Evolutionary conservation across 2,329 filamentous ascomycete genomes (phyloP).

Genomic region (Aspergillus proliferans): DNA sequence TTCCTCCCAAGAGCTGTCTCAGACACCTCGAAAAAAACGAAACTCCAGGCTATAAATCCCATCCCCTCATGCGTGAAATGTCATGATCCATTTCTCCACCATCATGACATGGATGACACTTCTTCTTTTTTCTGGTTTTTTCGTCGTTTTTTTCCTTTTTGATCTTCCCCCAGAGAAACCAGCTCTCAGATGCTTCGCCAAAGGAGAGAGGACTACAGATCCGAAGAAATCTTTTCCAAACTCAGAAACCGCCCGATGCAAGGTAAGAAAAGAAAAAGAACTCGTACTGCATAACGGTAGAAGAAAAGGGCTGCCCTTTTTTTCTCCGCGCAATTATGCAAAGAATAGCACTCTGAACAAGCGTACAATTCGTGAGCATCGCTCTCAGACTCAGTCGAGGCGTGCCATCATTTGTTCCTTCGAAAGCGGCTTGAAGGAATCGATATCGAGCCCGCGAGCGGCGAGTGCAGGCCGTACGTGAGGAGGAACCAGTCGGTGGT

Average conservation of each 20-base stretch:
- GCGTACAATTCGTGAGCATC: constrained; percentile 32
- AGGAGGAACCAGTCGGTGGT: constrained; percentile 76
- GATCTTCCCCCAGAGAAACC: constrained; percentile 15
- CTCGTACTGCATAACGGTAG: constrained; percentile 22
- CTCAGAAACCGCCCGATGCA: constrained; percentile 27
- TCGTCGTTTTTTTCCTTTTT: constrained; percentile 3
- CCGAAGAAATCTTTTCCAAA: constrained; percentile 21
- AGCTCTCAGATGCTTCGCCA: constrained; percentile 19
- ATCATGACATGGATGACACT: constrained; percentile 19
- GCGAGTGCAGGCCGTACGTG: constrained; percentile 71
- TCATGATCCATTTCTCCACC: constrained; percentile 23
- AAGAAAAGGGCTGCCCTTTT: constrained; percentile 1
- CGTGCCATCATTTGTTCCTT: constrained; percentile 98
- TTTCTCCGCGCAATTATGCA: constrained; percentile 24
- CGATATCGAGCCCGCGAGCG: constrained; percentile 78
- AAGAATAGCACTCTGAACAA: constrained; percentile 31
- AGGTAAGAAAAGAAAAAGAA: constrained; percentile 25
- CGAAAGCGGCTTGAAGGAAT: constrained; percentile 83
- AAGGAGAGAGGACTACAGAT: constrained; percentile 22
- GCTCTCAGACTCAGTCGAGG: constrained; percentile 66
- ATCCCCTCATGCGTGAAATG: constrained; percentile 22
- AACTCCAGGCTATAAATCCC: constrained; percentile 32
- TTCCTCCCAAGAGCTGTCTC: constrained; percentile 35
- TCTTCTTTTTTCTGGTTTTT: constrained; percentile 10
- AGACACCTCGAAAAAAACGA: constrained; percentile 26